These are phyloP conservation scores for Cylindrotheca closterium DNA, from an alignment of 108 stramenopile genomes.

Conservation along the genomic window DNA sequence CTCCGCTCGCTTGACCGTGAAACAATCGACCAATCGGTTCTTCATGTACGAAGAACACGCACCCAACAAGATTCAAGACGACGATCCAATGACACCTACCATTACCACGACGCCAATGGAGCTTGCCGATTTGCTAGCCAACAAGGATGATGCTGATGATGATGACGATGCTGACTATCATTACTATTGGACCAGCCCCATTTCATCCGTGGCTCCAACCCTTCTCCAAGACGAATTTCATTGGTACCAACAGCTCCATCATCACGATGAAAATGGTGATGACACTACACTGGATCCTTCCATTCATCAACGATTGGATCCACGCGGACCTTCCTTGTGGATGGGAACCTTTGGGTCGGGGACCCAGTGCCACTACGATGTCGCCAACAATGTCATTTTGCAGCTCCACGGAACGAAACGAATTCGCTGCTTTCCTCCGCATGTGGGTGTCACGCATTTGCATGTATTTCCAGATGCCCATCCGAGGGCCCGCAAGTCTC, in stretches of 20 bases:
- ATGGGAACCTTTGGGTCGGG: constrained; percentile 27
- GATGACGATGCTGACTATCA: background rate
- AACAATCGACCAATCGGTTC: background rate
- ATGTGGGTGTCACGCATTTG: constrained; percentile 10
- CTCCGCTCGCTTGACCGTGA: background rate
- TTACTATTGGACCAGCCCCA: background rate
- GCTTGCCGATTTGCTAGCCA: background rate
- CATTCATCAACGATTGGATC: background rate
- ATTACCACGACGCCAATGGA: background rate
- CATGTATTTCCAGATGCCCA: constrained; percentile 45
- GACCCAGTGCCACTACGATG: constrained; percentile 40
- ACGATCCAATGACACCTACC: background rate
- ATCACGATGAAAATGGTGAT: too few relatives aligned
- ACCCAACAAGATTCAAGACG: background rate
- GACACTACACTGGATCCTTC: too few relatives aligned
- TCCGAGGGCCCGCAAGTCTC: constrained; percentile 39
- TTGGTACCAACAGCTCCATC: background rate
- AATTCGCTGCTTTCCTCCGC: constrained; percentile 17
- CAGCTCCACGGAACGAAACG: constrained; percentile 36
- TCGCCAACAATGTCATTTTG: constrained; percentile 34
- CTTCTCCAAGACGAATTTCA: background rate
- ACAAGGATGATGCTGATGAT: background rate
- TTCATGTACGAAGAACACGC: background rate
- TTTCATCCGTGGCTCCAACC: background rate
- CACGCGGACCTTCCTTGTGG: constrained; percentile 11